phyloP scores from a whole-genome alignment of 495 filamentous ascomycete species.

The Halenospora varia region DNA sequence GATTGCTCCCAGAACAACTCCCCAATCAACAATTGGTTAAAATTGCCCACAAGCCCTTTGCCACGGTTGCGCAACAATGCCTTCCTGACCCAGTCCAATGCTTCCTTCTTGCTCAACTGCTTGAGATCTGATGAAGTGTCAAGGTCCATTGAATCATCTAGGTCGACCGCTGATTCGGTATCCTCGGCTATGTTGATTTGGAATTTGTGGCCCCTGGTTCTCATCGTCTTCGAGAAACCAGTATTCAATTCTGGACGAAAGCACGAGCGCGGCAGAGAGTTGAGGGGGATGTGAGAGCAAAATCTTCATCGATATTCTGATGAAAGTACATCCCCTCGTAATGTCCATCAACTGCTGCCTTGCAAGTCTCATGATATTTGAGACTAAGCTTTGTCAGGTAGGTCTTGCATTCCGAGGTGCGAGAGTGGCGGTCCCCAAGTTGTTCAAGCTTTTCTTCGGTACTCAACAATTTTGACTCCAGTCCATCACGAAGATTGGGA shows the following conservation, averaged over 20 bases:
- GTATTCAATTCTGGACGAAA: conserved; percentile 29
- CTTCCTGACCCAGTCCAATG: conserved; percentile 22
- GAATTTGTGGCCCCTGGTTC: conserved; percentile 28
- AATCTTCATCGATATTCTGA: not conserved
- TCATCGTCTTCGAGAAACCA: conserved; percentile 21
- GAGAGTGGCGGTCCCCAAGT: conserved; percentile 12
- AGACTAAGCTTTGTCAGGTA: conserved; percentile 28
- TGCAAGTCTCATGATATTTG: conserved; percentile 28
- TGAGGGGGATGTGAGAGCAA: conserved; percentile 6
- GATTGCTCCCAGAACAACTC: conserved; percentile 26
- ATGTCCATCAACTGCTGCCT: conserved; percentile 28
- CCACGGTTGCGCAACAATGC: conserved; percentile 30
- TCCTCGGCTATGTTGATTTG: conserved; percentile 15
- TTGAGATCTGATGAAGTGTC: conserved; percentile 1
- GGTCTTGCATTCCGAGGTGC: conserved; percentile 17
- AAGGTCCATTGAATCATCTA: not conserved
- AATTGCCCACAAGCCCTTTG: conserved; percentile 40
- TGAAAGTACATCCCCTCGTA: conserved; percentile 29
- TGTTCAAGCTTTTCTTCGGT: not conserved
- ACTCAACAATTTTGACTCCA: conserved; percentile 5
- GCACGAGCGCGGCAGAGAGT: conserved; percentile 26
- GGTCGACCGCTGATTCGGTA: not conserved
- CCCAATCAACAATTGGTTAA: conserved; percentile 39
- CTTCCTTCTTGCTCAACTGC: conserved; percentile 6
- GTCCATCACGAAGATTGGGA: conserved; percentile 23